These are phyloP conservation scores for Botrytis byssoidea DNA, from an alignment of 2,329 filamentous ascomycete species.

Conservation along the genomic window DNA sequence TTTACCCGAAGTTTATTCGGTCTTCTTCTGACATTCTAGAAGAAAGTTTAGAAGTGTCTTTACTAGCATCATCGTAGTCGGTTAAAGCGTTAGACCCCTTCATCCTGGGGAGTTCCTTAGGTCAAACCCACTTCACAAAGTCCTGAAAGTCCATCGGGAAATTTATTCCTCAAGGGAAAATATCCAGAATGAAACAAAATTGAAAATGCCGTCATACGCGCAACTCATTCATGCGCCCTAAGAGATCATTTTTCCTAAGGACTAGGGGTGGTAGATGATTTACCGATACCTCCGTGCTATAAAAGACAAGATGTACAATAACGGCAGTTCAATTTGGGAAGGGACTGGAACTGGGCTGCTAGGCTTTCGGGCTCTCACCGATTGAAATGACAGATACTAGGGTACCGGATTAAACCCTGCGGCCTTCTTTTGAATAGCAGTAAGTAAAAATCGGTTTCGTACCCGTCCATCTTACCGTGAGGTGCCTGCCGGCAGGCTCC, in stretches of 20 bases:
- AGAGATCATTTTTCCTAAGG: neutral
- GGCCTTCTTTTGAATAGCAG: slow-evolving; percentile 4
- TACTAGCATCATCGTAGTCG: slow-evolving; percentile 8
- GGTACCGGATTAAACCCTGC: slow-evolving; percentile 13
- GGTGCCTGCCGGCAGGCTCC: slow-evolving; percentile 29
- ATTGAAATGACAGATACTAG: slow-evolving; percentile 19
- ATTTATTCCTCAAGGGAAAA: neutral
- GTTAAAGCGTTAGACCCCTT: slow-evolving; percentile 1
- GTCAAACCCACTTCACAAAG: slow-evolving; percentile 7
- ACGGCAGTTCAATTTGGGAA: slow-evolving; percentile 2
- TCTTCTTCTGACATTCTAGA: slow-evolving; percentile 9
- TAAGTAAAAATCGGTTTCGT: slow-evolving; percentile 7
- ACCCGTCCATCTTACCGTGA: slow-evolving; percentile 10
- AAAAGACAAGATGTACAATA: neutral
- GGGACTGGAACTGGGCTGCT: slow-evolving; percentile 11
- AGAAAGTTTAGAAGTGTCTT: neutral
- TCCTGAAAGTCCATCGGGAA: neutral
- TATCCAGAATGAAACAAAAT: slow-evolving; percentile 18
- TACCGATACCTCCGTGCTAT: slow-evolving; percentile 7
- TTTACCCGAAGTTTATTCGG: slow-evolving; percentile 1
- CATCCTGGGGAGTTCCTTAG: slow-evolving; percentile 9
- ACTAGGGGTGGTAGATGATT: neutral
- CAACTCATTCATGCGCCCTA: slow-evolving; percentile 27
- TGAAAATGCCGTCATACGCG: slow-evolving; percentile 30
- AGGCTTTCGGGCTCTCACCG: slow-evolving; percentile 17